phyloP scores from a whole-genome alignment of 345 rosid species.

The Psidium friedrichsthalianum region DNA sequence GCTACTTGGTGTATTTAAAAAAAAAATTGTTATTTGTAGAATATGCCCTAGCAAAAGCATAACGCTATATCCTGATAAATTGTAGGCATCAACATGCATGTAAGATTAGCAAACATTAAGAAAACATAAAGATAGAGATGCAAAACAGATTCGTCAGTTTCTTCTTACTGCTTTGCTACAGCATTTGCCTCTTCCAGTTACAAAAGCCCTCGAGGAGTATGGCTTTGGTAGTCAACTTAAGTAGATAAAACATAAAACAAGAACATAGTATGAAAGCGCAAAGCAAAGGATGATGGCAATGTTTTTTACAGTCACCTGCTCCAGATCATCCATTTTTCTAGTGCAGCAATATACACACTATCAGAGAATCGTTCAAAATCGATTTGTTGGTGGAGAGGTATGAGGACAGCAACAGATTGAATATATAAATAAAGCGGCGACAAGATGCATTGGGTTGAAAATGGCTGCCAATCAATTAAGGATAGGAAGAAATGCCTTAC shows the following conservation, averaged over 20 bases:
- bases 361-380: not conserved
- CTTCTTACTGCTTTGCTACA: not conserved
- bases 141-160: not conserved
- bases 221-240: not conserved
- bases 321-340: not conserved
- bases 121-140: not conserved
- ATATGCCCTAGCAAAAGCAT: not conserved
- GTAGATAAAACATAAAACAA: not conserved
- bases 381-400: not conserved
- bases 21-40: not conserved
- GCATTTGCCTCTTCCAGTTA: not conserved
- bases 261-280: not conserved
- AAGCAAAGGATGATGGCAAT: not conserved
- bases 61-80: not conserved
- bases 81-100: not conserved
- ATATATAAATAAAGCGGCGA: not conserved
- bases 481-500: conserved; percentile 17
- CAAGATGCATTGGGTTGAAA: not conserved
- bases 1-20: not conserved
- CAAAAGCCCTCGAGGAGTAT: not conserved
- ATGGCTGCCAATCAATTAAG: not conserved
- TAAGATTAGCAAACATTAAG: not conserved
- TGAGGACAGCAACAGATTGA: not conserved
- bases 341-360: not conserved
- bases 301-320: not conserved